A percentile compares a stretch with the other conserved stretches of the same genome.
Conservation (phyloP, 169 alveolate species). For the Ichthyophthirius multifiliis region DNA sequence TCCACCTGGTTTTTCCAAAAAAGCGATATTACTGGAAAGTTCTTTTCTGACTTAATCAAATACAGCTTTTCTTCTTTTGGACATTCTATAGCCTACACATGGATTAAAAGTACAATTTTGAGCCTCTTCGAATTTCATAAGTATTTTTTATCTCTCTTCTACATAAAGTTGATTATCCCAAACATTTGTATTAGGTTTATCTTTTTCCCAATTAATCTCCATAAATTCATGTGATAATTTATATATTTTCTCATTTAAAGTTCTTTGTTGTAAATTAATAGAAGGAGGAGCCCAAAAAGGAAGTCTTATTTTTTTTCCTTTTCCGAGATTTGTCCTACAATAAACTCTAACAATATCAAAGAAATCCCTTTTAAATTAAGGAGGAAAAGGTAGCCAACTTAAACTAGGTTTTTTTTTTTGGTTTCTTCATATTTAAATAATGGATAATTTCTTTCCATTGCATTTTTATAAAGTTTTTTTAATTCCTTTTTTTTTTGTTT, state of each 20-base stretch:
- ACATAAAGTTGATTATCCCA: neutral
- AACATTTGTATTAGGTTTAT: neutral
- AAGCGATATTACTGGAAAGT: neutral
- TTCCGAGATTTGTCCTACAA: neutral
- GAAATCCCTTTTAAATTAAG: neutral
- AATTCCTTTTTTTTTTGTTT: neutral
- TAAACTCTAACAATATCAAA: neutral
- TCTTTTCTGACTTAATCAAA: neutral
- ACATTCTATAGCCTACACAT: neutral
- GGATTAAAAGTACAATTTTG: conserved; percentile 4
- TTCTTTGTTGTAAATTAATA: neutral
- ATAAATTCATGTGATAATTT: neutral
- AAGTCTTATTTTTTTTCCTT: neutral
- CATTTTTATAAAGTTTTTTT: neutral
- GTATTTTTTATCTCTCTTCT: neutral
- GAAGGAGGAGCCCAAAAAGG: conserved; percentile 13
- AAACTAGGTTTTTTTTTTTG: neutral
- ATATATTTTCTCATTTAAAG: neutral
- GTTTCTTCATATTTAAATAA: neutral
- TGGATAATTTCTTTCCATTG: neutral
- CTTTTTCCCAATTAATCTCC: neutral
- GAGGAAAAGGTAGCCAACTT: neutral
- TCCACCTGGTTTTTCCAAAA: neutral
- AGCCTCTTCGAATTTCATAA: conserved; percentile 5
- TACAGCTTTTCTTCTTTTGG: neutral